Conservation (phyloP, 768 basidiomycete species). For the Leccinum imitatum region DNA sequence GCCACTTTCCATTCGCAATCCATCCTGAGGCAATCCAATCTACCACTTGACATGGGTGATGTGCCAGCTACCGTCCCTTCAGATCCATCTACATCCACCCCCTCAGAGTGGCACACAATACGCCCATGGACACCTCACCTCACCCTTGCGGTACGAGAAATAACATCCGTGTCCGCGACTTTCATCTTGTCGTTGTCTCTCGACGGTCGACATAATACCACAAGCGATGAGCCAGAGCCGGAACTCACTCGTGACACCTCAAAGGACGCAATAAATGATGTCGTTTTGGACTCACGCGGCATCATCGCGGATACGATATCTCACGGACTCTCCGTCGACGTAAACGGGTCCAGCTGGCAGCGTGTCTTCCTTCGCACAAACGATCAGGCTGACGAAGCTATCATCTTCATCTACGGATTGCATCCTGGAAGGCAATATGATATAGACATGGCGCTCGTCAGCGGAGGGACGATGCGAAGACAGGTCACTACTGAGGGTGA, state of each 20-base stretch:
- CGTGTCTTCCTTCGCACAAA: slow-evolving; percentile 77
- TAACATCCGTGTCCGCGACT: slow-evolving; percentile 79
- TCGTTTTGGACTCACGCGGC: slow-evolving; percentile 34
- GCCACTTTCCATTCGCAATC: background rate
- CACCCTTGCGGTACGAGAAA: slow-evolving; percentile 71
- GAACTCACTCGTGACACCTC: slow-evolving; percentile 35
- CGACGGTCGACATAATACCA: slow-evolving; percentile 25
- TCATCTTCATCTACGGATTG: slow-evolving; percentile 88
- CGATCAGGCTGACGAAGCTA: slow-evolving; percentile 80
- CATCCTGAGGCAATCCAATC: background rate
- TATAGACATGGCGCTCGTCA: slow-evolving; percentile 76
- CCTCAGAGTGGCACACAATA: slow-evolving; percentile 62
- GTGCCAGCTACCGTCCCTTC: background rate
- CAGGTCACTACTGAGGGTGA: slow-evolving; percentile 69
- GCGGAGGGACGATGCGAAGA: slow-evolving; percentile 56
- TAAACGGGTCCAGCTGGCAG: slow-evolving; percentile 79
- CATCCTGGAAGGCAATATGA: slow-evolving; percentile 90
- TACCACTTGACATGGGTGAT: slow-evolving; percentile 21
- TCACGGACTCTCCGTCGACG: slow-evolving; percentile 74
- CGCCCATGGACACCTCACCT: slow-evolving; percentile 75
- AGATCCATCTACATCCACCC: slow-evolving; percentile 20
- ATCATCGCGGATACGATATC: slow-evolving; percentile 67
- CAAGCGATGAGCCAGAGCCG: slow-evolving; percentile 26
- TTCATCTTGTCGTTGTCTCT: slow-evolving; percentile 66
- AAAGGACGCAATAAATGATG: slow-evolving; percentile 36